Evolutionary conservation across 345 rosid species (phyloP), one percentile per base, ranked within the genome.

Genomic region (Excoecaria cochinchinensis): DNA sequence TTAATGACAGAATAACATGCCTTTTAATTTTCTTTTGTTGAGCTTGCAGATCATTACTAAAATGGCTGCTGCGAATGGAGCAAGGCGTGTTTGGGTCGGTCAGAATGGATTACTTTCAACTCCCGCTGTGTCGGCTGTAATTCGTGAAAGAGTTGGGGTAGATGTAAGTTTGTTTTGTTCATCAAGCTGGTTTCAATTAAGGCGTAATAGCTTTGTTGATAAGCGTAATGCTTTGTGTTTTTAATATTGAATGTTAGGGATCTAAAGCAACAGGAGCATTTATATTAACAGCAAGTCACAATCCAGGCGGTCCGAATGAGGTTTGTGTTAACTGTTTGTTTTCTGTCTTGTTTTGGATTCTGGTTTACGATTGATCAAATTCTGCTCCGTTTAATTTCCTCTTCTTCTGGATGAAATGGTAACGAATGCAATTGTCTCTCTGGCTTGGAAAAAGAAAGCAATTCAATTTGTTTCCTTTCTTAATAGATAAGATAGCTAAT

Each of bases 291-390:
- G 99, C 99, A 71, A 96, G 99, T 83, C 99, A 96, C 84, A 96
- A 96, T 79, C 98, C 99, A 59, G 99, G 99, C 76, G 99, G 99
- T 77, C 99, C 99, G 56, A 74, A 84, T 86, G 99, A 96, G 98
- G 99, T 95, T 31, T 0, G 68, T 55, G 42, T 19, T 64, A 44
- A 22, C 40, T 53, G 31, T 5, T 70, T 79, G 21, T 60, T 25
- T 57, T 25, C 61, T 70, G 22, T 71, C 4, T 25, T 36, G 1
- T 53, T 67, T 61, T 11, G 52, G 50, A 44, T 14, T 12, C 16
- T 77, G 58, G 36, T 59, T 47, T 50, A 53, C 8, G 15, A 38
- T 50, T 63, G 63, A 59, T 19, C 13, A 50, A 48, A 58, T 14
- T 50, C 52, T 31, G 24, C 57, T 56, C 12, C 44, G 15, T 67